A percentile compares a stretch with the other conserved stretches of the same genome.
Evolutionary conservation across 495 filamentous ascomycete genomes (phyloP).

Genomic region (Hypoxylon lenormandii): DNA sequence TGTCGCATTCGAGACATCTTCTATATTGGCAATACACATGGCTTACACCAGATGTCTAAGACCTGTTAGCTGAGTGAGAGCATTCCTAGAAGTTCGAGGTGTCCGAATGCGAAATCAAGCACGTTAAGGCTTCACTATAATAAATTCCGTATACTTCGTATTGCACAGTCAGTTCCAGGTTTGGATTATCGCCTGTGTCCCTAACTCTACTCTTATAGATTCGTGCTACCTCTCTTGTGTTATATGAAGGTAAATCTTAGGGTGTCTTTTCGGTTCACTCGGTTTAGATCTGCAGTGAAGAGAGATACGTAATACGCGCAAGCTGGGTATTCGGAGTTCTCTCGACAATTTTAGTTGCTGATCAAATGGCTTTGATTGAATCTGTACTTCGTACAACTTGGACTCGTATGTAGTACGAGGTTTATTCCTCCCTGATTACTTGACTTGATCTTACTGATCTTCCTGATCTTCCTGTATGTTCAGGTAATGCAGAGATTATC

Average conservation of each 20-base stretch:
- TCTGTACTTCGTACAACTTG: background rate
- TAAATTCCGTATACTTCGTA: too few species aligned
- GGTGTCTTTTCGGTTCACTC: background rate
- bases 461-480: background rate
- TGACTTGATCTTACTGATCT: too few species aligned
- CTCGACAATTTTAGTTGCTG: background rate
- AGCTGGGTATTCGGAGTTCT: slow-evolving; percentile 1
- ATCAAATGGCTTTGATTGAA: background rate
- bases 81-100: background rate
- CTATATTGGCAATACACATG: background rate
- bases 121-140: background rate
- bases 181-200: background rate
- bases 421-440: too few species aligned
- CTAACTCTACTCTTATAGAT: background rate
- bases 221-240: background rate
- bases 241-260: background rate
- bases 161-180: too few species aligned
- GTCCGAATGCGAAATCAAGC: background rate
- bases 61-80: background rate
- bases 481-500: background rate
- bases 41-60: background rate
- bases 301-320: background rate
- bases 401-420: background rate
- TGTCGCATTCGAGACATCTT: too few species aligned
- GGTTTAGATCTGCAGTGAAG: slow-evolving; percentile 2